phyloP scores from a whole-genome alignment of 805 yeast species.

The Wickerhamiella vanderwaltii region DNA sequence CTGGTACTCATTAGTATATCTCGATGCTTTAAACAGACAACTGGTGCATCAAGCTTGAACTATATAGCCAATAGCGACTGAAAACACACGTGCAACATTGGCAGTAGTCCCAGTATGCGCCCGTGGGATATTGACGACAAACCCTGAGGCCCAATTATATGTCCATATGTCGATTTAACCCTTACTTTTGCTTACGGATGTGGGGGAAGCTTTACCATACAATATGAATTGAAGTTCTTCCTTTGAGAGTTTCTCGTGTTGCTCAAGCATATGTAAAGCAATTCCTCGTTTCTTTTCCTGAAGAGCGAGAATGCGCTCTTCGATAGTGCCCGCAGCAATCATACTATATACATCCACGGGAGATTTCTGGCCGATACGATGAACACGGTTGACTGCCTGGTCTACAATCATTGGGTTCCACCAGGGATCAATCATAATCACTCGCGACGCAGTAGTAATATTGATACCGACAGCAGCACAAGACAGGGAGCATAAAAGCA shows the following conservation, averaged over 20 bases:
- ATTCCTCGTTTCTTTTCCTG: slow-evolving; percentile 30
- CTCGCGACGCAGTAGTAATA: slow-evolving; percentile 33
- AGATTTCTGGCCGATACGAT: slow-evolving; percentile 36
- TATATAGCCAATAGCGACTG: too few species aligned
- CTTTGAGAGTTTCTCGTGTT: slow-evolving; percentile 19
- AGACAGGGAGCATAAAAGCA: slow-evolving; percentile 33
- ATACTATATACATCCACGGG: slow-evolving; percentile 37
- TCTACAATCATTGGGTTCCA: slow-evolving; percentile 42
- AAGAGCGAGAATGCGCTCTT: slow-evolving; percentile 29
- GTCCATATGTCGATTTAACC: too few species aligned
- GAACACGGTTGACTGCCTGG: slow-evolving; percentile 42
- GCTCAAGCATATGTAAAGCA: slow-evolving; percentile 27
- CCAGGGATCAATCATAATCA: slow-evolving; percentile 36
- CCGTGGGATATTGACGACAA: too few species aligned
- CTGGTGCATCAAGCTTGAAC: too few species aligned
- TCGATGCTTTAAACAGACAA: too few species aligned
- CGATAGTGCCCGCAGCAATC: slow-evolving; percentile 31
- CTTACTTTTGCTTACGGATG: too few species aligned
- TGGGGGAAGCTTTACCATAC: too few species aligned
- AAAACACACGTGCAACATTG: too few species aligned
- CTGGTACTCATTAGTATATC: too few species aligned
- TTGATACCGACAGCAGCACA: slow-evolving; percentile 38
- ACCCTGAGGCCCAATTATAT: too few species aligned
- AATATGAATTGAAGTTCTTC: slow-evolving; percentile 23
- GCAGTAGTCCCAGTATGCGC: too few species aligned